A percentile compares a stretch with the other conserved stretches of the same genome.
These are phyloP conservation scores for Salvia hispanica DNA, from an alignment of 257 asterid genomes.

Conservation along the genomic window DNA sequence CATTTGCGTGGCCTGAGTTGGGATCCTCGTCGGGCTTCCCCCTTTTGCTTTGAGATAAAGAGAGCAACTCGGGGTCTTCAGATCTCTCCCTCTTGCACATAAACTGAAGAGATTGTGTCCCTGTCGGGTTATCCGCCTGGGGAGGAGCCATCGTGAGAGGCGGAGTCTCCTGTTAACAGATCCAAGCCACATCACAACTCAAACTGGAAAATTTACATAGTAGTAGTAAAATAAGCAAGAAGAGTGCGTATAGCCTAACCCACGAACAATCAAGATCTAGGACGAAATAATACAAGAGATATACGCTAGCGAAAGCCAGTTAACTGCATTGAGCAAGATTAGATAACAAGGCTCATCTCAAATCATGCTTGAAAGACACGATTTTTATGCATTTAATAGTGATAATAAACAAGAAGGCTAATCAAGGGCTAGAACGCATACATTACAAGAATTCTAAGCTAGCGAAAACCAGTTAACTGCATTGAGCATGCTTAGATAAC, in stretches of 20 bases:
- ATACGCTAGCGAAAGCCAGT: neutral
- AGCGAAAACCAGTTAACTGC: neutral
- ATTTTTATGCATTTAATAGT: neutral
- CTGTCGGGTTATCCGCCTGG: constrained; percentile 39
- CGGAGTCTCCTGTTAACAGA: constrained; percentile 47
- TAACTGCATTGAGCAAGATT: neutral
- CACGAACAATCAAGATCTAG: neutral
- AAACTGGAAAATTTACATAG: neutral
- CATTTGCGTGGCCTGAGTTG: constrained; percentile 83
- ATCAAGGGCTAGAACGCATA: neutral
- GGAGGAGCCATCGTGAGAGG: constrained; percentile 55
- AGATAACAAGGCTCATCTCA: neutral
- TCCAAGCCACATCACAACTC: neutral
- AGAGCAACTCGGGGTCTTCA: constrained; percentile 68
- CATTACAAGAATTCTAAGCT: neutral
- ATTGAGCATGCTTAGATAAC: neutral
- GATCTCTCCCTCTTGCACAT: constrained; percentile 86
- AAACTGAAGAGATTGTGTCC: constrained; percentile 46
- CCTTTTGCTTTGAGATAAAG: constrained; percentile 65
- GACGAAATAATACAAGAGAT: neutral
- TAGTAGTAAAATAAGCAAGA: neutral
- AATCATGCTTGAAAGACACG: neutral
- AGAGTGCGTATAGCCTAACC: neutral
- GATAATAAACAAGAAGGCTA: too few species aligned
- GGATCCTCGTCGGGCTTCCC: constrained; percentile 67